phyloP scores from a whole-genome alignment of 441 rosid species.

The Brassica hybrid region DNA sequence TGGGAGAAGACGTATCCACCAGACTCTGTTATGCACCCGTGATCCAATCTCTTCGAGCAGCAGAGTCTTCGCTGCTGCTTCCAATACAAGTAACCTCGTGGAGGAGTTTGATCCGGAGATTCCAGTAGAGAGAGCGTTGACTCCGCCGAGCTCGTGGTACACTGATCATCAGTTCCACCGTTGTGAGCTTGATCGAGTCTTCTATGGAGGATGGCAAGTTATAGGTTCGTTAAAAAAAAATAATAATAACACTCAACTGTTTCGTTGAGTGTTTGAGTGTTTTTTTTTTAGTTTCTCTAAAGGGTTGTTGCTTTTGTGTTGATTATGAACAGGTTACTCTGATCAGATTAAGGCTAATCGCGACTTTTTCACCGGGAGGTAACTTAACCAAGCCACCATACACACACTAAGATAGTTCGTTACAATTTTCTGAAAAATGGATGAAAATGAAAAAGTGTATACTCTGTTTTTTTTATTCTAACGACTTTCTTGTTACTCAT shows the following conservation, averaged over 20 bases:
- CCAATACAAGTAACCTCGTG: constrained; percentile 41
- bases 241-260: neutral
- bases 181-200: constrained; percentile 68
- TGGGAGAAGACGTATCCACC: too few relatives aligned
- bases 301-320: neutral
- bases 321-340: constrained; percentile 53
- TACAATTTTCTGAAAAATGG: too few relatives aligned
- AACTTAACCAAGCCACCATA: neutral
- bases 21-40: too few relatives aligned
- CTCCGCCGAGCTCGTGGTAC: constrained; percentile 92
- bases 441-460: too few relatives aligned
- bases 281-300: too few relatives aligned
- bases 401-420: neutral
- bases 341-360: constrained; percentile 70
- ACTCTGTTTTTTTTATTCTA: too few relatives aligned
- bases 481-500: too few relatives aligned
- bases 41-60: constrained; percentile 22
- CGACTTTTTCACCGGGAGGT: constrained; percentile 83
- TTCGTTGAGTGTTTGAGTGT: constrained; percentile 16
- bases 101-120: constrained; percentile 63
- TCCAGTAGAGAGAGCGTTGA: constrained; percentile 70
- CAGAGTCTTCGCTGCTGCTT: constrained; percentile 27
- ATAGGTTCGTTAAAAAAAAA: constrained; percentile 51
- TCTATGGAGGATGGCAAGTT: constrained; percentile 87
- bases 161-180: constrained; percentile 60